Conservation (phyloP, 768 basidiomycete genomes). For the Lentinula sp. region DNA sequence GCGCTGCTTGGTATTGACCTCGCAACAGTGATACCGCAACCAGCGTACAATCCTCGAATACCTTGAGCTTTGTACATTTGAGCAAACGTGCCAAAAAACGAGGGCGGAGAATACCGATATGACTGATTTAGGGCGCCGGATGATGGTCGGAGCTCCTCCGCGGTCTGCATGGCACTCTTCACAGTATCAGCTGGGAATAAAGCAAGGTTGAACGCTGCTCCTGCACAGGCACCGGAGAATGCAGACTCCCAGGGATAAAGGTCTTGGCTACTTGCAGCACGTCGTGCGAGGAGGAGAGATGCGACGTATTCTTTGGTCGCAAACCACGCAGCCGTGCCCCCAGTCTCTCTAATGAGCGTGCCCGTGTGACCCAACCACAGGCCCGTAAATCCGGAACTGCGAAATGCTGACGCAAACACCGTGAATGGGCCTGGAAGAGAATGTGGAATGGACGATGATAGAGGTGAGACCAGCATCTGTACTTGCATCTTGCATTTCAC, state of each 20-base stretch:
- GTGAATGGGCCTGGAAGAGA: constrained; percentile 63
- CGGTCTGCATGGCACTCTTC: constrained; percentile 93
- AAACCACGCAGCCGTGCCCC: constrained; percentile 87
- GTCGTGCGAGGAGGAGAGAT: constrained; percentile 49
- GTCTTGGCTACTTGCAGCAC: constrained; percentile 19
- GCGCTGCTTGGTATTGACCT: constrained; percentile 86
- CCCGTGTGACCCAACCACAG: constrained; percentile 86
- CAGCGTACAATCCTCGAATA: constrained; percentile 81
- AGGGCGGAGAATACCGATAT: constrained; percentile 5
- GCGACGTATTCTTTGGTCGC: constrained; percentile 75
- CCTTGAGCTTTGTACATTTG: constrained; percentile 76
- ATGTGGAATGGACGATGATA: constrained; percentile 10
- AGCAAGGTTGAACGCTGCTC: constrained; percentile 79
- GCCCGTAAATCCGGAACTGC: constrained; percentile 51
- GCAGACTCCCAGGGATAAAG: constrained; percentile 79
- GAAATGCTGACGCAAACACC: constrained; percentile 55
- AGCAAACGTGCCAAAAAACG: constrained; percentile 51
- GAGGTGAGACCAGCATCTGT: constrained; percentile 54
- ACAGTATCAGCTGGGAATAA: constrained; percentile 94
- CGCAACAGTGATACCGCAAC: constrained; percentile 86
- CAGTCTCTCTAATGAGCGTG: constrained; percentile 83
- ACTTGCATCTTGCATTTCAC: constrained; percentile 95
- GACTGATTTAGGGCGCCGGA: constrained; percentile 1
- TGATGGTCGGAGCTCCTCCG: constrained; percentile 71
- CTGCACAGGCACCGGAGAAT: constrained; percentile 80